Conservation (phyloP, 2,329 filamentous ascomycete species). For the Whalleya microplaca region DNA sequence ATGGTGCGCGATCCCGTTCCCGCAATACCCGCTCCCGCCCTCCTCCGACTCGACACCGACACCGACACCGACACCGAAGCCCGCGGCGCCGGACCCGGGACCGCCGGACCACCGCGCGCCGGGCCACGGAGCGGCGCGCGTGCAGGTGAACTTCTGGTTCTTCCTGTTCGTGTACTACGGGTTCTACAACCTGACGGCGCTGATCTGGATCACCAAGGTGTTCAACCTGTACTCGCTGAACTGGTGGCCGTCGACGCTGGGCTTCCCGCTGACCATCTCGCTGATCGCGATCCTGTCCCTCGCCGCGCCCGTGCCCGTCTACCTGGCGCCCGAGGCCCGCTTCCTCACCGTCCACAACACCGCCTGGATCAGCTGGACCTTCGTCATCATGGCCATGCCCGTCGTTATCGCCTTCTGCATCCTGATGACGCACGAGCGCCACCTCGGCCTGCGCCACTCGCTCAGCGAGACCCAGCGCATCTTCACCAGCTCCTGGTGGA, state of each 20-base stretch:
- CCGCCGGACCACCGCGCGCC: slow-evolving; percentile 49
- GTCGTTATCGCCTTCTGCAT: slow-evolving; percentile 68
- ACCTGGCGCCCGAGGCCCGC: slow-evolving; percentile 55
- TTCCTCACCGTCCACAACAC: slow-evolving; percentile 66
- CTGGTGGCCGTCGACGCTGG: slow-evolving; percentile 69
- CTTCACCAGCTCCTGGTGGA: slow-evolving; percentile 69
- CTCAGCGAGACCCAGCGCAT: slow-evolving; percentile 70
- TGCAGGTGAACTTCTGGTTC: slow-evolving; percentile 73
- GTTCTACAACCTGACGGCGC: slow-evolving; percentile 68
- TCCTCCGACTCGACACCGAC: slow-evolving; percentile 46
- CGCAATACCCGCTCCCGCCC: slow-evolving; percentile 59
- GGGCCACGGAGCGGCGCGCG: slow-evolving; percentile 65
- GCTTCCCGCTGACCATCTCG: slow-evolving; percentile 66
- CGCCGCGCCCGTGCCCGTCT: slow-evolving; percentile 62
- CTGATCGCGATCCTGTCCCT: slow-evolving; percentile 65
- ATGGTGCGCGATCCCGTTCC: slow-evolving; percentile 69
- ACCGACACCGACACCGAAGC: slow-evolving; percentile 29
- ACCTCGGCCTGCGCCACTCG: slow-evolving; percentile 62
- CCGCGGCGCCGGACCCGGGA: slow-evolving; percentile 33
- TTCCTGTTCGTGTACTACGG: slow-evolving; percentile 72
- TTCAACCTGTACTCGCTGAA: slow-evolving; percentile 74
- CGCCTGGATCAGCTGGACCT: slow-evolving; percentile 71
- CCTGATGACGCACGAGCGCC: slow-evolving; percentile 65
- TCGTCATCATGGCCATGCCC: slow-evolving; percentile 70
- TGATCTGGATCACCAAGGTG: slow-evolving; percentile 73